These are phyloP conservation scores for Medakamo hakoo DNA, from an alignment of 139 green algal species.

Conservation along the genomic window DNA sequence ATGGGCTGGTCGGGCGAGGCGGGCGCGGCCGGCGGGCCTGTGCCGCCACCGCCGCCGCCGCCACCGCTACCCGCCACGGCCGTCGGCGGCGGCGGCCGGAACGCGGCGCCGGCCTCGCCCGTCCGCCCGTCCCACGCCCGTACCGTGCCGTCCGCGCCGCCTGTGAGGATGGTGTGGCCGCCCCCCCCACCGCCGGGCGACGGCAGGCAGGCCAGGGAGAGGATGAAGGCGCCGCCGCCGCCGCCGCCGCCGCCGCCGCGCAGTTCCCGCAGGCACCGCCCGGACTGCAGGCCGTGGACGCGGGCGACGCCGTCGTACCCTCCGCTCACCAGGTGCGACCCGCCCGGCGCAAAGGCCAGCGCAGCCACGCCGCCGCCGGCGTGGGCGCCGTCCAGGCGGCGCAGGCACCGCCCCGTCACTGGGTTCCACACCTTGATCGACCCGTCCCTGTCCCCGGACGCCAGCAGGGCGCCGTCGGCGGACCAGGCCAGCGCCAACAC, in stretches of 20 bases:
- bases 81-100: background rate
- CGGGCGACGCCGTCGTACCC: conserved; percentile 78
- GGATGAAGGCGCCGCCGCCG: conserved; percentile 89
- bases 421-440: conserved; percentile 91
- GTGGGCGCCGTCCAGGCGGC: conserved; percentile 78
- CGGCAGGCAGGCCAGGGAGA: conserved; percentile 24
- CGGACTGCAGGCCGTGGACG: conserved; percentile 91
- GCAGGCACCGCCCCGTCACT: conserved; percentile 76
- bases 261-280: conserved; percentile 94
- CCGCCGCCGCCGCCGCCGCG: no score
- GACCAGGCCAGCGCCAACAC: conserved; percentile 74
- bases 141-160: background rate
- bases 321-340: conserved; percentile 65
- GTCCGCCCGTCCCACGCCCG: background rate
- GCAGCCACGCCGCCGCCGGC: conserved; percentile 63
- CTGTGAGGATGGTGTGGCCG: background rate
- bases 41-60: no score
- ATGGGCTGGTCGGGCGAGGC: background rate
- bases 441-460: conserved; percentile 54
- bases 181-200: no score
- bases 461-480: conserved; percentile 73
- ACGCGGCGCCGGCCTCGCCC: background rate
- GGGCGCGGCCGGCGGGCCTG: no score
- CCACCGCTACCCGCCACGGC: background rate
- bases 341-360: conserved; percentile 70